A percentile compares a stretch with the other conserved stretches of the same genome.
Evolutionary conservation across 345 rosid genomes (phyloP).

Genomic region (Mangifera indica): DNA sequence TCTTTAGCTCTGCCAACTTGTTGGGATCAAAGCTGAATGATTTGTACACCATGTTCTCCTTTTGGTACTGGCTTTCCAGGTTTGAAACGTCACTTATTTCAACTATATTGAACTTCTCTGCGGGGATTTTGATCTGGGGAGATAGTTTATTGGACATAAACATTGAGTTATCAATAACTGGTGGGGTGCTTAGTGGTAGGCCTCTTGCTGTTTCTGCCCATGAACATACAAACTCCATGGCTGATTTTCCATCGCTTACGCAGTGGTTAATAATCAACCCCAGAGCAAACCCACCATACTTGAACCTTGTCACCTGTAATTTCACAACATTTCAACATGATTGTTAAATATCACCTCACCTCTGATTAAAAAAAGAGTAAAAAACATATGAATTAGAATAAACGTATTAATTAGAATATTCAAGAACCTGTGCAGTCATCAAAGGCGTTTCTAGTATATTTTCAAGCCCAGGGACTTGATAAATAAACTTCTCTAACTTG

Average conservation of each 20-base stretch:
- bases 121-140: background rate
- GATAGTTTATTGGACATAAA: conserved; percentile 22
- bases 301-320: conserved; percentile 31
- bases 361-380: too few relatives aligned
- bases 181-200: conserved; percentile 6
- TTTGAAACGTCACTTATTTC: conserved; percentile 21
- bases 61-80: background rate
- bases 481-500: conserved; percentile 20
- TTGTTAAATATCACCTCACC: too few relatives aligned
- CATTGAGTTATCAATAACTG: conserved; percentile 17
- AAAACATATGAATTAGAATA: too few relatives aligned
- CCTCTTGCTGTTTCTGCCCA: conserved; percentile 33
- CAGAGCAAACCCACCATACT: conserved; percentile 23
- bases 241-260: conserved; percentile 22
- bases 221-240: conserved; percentile 29
- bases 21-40: conserved; percentile 18
- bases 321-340: background rate
- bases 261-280: conserved; percentile 27
- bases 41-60: conserved; percentile 15
- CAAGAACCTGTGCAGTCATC: conserved; percentile 9
- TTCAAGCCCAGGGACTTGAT: conserved; percentile 15
- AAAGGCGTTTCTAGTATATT: conserved; percentile 5
- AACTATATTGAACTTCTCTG: conserved; percentile 1
- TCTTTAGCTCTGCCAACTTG: conserved; percentile 20
- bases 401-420: background rate